Conservation (phyloP, 2,329 filamentous ascomycete genomes). For the Colletotrichum lupini region DNA sequence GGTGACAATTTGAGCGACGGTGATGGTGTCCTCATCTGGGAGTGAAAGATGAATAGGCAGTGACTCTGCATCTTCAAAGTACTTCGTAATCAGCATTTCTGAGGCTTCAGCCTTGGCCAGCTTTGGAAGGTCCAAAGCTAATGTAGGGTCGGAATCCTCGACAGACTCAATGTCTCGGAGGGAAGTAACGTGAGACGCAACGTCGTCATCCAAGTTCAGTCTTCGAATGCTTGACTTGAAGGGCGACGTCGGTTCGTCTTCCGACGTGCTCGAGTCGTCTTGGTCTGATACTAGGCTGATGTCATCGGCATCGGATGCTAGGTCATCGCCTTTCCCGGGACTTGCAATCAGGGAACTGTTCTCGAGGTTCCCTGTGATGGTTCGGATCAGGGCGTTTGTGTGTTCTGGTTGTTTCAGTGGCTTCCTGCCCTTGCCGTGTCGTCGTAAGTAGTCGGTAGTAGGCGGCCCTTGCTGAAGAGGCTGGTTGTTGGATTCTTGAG, state of each 20-base stretch:
- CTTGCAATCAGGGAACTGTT: constrained; percentile 50
- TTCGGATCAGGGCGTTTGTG: constrained; percentile 48
- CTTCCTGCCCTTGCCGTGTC: constrained; percentile 56
- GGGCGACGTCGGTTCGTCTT: constrained; percentile 61
- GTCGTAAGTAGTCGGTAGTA: constrained; percentile 60
- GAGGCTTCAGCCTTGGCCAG: constrained; percentile 59
- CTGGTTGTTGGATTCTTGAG: constrained; percentile 43
- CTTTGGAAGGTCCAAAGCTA: constrained; percentile 61
- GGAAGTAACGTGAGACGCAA: constrained; percentile 62
- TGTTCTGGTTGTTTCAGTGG: constrained; percentile 42
- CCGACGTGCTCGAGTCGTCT: constrained; percentile 63
- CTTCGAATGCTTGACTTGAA: constrained; percentile 59
- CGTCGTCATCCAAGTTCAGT: constrained; percentile 62
- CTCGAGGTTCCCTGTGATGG: constrained; percentile 48
- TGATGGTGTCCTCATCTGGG: constrained; percentile 71
- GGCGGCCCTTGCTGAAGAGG: constrained; percentile 50
- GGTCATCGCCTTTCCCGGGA: constrained; percentile 51
- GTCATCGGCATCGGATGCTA: constrained; percentile 58
- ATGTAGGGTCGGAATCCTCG: constrained; percentile 59
- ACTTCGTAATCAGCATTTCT: constrained; percentile 63
- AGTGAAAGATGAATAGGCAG: constrained; percentile 56
- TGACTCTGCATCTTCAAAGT: constrained; percentile 71
- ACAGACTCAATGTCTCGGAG: constrained; percentile 59
- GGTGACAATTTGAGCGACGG: constrained; percentile 76
- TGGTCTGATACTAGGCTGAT: constrained; percentile 66